Evolutionary conservation across 805 yeast species (phyloP).

Genomic region (Starmerella potacharoeniae): DNA sequence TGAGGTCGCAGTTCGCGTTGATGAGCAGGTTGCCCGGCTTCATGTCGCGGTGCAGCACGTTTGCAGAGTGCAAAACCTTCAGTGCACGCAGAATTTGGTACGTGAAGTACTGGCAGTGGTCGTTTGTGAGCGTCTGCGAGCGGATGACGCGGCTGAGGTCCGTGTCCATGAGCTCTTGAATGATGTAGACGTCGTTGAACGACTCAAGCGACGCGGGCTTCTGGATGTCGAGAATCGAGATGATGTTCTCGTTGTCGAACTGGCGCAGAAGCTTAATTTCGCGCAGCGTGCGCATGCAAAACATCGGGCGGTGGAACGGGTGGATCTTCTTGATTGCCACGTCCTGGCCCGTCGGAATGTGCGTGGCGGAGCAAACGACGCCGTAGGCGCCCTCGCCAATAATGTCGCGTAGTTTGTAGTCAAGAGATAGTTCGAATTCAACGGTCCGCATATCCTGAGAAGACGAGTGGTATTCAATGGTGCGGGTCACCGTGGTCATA

Average conservation of each 20-base stretch:
- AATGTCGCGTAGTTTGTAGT: conserved; percentile 71
- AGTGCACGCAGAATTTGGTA: conserved; percentile 89
- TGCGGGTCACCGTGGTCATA: conserved; percentile 1
- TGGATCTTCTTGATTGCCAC: conserved; percentile 95
- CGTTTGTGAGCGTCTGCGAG: conserved; percentile 86
- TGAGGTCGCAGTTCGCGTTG: conserved; percentile 92
- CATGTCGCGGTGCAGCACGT: conserved; percentile 84
- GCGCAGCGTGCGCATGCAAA: conserved; percentile 77
- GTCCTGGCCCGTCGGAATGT: conserved; percentile 69
- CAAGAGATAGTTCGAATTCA: conserved; percentile 73
- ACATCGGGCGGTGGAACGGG: conserved; percentile 82
- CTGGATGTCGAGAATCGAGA: conserved; percentile 79
- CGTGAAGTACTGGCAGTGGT: conserved; percentile 85
- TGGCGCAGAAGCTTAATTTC: conserved; percentile 81
- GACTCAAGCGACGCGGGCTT: conserved; percentile 63
- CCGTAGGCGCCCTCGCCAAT: conserved; percentile 98
- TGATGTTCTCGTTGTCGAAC: conserved; percentile 88
- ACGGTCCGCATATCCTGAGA: conserved; percentile 31
- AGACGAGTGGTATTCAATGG: conserved; percentile 15
- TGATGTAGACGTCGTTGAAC: conserved; percentile 78
- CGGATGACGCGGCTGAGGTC: conserved; percentile 96
- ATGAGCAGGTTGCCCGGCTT: conserved; percentile 90
- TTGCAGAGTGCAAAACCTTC: conserved; percentile 80
- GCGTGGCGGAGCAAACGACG: conserved; percentile 77
- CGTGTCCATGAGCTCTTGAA: conserved; percentile 85